Conservation (phyloP, 2,329 filamentous ascomycete species). For the Fusarium nygamai region DNA sequence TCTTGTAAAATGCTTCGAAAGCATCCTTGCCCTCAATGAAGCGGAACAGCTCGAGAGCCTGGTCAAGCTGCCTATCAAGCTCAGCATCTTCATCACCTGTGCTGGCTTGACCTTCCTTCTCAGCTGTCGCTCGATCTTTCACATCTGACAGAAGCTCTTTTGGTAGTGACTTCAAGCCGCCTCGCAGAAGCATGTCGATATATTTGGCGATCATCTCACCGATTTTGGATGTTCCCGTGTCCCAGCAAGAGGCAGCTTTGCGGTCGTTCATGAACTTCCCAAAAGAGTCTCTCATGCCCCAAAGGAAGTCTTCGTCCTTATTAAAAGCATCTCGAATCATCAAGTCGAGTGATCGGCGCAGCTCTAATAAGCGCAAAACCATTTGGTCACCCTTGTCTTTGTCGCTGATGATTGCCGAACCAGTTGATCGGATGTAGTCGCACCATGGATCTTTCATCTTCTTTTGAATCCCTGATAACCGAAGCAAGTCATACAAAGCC, state of each 20-base stretch:
- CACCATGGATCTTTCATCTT: conserved; percentile 79
- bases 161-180: conserved; percentile 85
- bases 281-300: conserved; percentile 85
- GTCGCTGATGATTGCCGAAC: conserved; percentile 82
- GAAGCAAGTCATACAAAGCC: conserved; percentile 80
- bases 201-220: conserved; percentile 99
- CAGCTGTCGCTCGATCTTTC: conserved; percentile 66
- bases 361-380: conserved; percentile 82
- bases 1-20: conserved; percentile 99
- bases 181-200: conserved; percentile 87
- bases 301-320: conserved; percentile 78
- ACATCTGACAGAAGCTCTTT: conserved; percentile 71
- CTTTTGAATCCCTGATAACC: conserved; percentile 74
- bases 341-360: conserved; percentile 82
- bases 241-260: conserved; percentile 75
- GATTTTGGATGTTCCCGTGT: conserved; percentile 88
- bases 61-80: conserved; percentile 90
- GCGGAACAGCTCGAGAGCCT: conserved; percentile 92
- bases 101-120: conserved; percentile 70
- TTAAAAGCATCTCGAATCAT: conserved; percentile 82
- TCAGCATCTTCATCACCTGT: conserved; percentile 90
- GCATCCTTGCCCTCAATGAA: conserved; percentile 98
- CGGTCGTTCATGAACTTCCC: conserved; percentile 92
- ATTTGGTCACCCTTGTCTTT: conserved; percentile 83
- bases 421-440: conserved; percentile 80